Evolutionary conservation across 2,329 filamentous ascomycete genomes (phyloP), one percentile per base, ranked within the genome.

Genomic region (Trichoderma sp.): DNA sequence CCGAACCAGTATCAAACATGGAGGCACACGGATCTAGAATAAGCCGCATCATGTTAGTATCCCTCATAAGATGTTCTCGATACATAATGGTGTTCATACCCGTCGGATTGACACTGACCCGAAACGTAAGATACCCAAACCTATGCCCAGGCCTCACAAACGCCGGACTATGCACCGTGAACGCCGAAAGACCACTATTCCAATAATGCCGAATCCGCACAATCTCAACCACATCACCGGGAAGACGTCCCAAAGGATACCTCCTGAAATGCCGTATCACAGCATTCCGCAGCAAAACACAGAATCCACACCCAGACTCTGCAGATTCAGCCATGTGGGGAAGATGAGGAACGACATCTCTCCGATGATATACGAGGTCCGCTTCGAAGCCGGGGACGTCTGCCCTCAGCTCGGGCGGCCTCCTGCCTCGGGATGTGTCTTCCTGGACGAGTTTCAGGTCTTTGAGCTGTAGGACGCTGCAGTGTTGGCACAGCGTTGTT

Each of bases 231-330:
- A 15, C n/a, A 26, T 60, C 44, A 12, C 26, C 45, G 14, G 57
- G 19, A 28, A 60, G 57, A n/a, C 57, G 30, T 21, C 17, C 21
- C 14, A 60, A 41, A 1, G 6, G 30, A 5, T 60, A 50, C 24
- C 14, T 17, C 21, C 21, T 30, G 21, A 50, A 60, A 21, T 60
- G 57, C 57, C 17, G 30, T 19, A 60, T 50, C 5, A 60, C 26
- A 21, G 57, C 57, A 41, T 60, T 60, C n/a, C 57, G 44, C n/a
- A 60, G 44, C 45, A 60, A 24, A 17, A 15, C 21, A 34, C 57
- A 60, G 9, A 60, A 60, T 1, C 30, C 30, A 3, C 57, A 60
- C 0, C 57, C 30, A 50, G 44, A 17, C 3, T 28, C 19, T 7
- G 57, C 57, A 24, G 57, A 60, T 2, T 60, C 45, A 3, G 19